Percentiles rank a stretch among this genome's conserved stretches.
phyloP scores from a whole-genome alignment of 176 grass and related monocot genomes.

The Otatea glauca region DNA sequence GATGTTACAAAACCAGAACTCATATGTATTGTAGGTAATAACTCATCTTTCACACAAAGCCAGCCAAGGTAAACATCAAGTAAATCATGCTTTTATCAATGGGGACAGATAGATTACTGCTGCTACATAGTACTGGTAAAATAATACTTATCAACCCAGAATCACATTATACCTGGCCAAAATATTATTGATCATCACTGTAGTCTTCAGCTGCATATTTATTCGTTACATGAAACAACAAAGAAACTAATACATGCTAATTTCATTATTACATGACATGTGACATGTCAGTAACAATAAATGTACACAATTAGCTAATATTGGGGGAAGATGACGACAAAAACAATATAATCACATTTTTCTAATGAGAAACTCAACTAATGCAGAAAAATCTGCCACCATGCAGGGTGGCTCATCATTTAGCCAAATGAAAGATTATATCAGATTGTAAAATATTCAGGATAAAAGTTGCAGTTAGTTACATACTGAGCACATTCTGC shows the following conservation, averaged over 20 bases:
- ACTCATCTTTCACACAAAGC: not conserved
- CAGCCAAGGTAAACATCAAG: not conserved
- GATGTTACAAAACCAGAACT: not conserved
- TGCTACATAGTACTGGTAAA: not conserved
- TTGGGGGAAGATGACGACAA: not conserved
- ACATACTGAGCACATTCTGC: constrained; percentile 95
- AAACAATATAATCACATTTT: not conserved
- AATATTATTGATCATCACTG: not conserved
- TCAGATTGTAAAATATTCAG: constrained; percentile 22
- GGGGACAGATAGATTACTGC: not conserved
- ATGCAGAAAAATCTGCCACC: not conserved
- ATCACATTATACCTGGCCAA: not conserved
- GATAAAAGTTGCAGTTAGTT: constrained; percentile 14
- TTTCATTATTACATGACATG: not conserved
- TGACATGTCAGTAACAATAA: not conserved
- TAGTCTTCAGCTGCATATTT: not conserved
- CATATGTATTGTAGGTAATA: not conserved
- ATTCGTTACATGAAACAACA: not conserved
- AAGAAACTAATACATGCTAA: not conserved
- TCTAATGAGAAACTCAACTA: constrained; percentile 11
- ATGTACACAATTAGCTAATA: constrained; percentile 8
- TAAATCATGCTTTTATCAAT: not conserved
- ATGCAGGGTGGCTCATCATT: constrained; percentile 20
- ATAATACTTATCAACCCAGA: not conserved
- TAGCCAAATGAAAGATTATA: constrained; percentile 17